phyloP scores from a whole-genome alignment of 257 asterid genomes.

The Solanum stenotomum region DNA sequence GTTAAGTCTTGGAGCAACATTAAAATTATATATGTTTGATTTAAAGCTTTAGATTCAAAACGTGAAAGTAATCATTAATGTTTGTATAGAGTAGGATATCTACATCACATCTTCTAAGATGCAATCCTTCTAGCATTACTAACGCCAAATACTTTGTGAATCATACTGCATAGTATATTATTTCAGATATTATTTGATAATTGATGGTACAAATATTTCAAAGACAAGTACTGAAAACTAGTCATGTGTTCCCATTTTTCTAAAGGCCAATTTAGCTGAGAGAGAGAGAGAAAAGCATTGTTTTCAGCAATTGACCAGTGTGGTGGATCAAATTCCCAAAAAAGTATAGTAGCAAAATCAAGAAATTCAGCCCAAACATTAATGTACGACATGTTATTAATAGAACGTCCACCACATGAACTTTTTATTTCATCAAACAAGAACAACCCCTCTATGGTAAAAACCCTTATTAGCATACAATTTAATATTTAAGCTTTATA shows the following conservation, averaged over 20 bases:
- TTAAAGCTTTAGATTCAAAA: rapidly evolving
- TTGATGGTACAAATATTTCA: neutral
- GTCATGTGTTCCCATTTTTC: neutral
- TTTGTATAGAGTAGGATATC: neutral
- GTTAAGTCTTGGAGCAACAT: neutral
- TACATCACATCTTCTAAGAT: neutral
- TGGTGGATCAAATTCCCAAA: neutral
- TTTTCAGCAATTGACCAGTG: conserved; percentile 2
- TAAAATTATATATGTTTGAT: neutral
- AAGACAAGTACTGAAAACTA: neutral
- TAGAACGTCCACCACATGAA: neutral
- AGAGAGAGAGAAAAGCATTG: neutral
- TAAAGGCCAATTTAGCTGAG: neutral
- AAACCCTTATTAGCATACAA: neutral
- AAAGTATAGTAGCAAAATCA: neutral
- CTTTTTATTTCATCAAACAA: neutral
- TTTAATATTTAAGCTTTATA: neutral
- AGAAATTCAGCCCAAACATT: neutral
- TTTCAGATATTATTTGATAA: neutral
- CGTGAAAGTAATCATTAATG: neutral
- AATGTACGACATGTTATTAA: neutral
- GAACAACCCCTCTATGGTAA: neutral
- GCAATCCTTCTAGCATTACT: neutral
- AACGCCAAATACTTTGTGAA: no score
- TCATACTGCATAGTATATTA: no score